Conservation (phyloP, 306 rosid species). For the Medicago arabica region DNA sequence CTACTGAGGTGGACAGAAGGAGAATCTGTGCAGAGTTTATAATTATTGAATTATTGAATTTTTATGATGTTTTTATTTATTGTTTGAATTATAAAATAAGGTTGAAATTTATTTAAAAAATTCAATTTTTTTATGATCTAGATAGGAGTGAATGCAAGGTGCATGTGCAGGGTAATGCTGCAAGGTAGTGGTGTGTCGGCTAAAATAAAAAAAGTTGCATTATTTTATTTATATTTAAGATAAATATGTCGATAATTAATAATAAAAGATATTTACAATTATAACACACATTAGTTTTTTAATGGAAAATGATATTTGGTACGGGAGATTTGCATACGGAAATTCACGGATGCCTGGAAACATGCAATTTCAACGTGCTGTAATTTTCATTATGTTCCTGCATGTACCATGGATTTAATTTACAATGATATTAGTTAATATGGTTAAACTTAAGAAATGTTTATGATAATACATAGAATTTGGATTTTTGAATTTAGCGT, state of each 20-base stretch:
- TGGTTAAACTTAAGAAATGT: no score
- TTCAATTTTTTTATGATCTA: constrained; percentile 9
- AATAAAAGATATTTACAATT: not conserved
- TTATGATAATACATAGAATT: no score
- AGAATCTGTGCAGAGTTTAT: constrained; percentile 41
- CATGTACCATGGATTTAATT: no score
- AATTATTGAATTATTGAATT: constrained; percentile 8
- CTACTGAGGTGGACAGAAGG: constrained; percentile 23
- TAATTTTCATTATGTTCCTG: no score
- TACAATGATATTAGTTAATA: no score
- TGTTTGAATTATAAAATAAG: constrained; percentile 1
- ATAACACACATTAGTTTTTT: not conserved
- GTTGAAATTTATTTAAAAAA: not conserved
- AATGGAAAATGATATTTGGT: not conserved
- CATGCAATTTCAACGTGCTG: no score
- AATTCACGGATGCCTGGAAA: no score
- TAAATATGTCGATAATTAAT: not conserved
- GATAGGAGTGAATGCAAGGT: constrained; percentile 33
- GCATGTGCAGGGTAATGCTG: constrained; percentile 58
- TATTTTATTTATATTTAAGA: constrained; percentile 32
- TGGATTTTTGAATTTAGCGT: no score
- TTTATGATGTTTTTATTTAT: not conserved
- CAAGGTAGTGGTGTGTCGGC: constrained; percentile 67
- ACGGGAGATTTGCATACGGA: no score
- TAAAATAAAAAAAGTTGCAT: constrained; percentile 46